Evolutionary conservation across 441 rosid species (phyloP), one percentile per base, ranked within the genome.

Genomic region (Croton laevigatus): DNA sequence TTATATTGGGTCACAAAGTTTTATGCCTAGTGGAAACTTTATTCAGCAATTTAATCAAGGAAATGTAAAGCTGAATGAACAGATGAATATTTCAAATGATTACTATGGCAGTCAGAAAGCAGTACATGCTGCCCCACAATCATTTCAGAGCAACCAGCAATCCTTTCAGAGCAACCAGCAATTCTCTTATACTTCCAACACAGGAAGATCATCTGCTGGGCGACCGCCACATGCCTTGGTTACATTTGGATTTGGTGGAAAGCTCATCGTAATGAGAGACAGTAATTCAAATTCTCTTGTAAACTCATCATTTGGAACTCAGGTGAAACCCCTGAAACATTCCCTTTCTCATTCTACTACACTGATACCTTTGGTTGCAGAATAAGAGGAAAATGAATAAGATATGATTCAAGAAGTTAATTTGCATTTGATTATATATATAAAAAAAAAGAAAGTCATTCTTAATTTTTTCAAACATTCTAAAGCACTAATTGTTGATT

Each of bases 191-290:
- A 82, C 85, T 65, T 79, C 87, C 55, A 74, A 65, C 75, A 40
- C 63, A 0, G 93, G 87, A 70, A 86, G 88, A 82, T 89, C 97
- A 62, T 81, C 98, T 71, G 97, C 91, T 78, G 96, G 97, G 54
- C 98, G 99, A 75, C 99, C 98, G 73, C 86, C 97, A 48, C 97
- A 93, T 85, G 91, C 96, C 23, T 81, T 93, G 78, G 91, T 91
- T 76, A 77, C 83, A 69, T 93, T 96, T 83, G 99, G 98, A 51
- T 96, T 96, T 85, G 98, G 99, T 53, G 99, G 99, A 62, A 96
- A 90, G 78, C 87, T 96, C 66, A 65, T 93, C 70, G 86, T 96
- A 23, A 87, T 91, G 91, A 93, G 85, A 82, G 89, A 85, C 78
- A 38, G 49, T 59, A 76, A 60, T 71, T 81, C 86, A 66, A 80